Evolutionary conservation across 2,329 filamentous ascomycete species (phyloP).

Genomic region (Xylaria sp.): DNA sequence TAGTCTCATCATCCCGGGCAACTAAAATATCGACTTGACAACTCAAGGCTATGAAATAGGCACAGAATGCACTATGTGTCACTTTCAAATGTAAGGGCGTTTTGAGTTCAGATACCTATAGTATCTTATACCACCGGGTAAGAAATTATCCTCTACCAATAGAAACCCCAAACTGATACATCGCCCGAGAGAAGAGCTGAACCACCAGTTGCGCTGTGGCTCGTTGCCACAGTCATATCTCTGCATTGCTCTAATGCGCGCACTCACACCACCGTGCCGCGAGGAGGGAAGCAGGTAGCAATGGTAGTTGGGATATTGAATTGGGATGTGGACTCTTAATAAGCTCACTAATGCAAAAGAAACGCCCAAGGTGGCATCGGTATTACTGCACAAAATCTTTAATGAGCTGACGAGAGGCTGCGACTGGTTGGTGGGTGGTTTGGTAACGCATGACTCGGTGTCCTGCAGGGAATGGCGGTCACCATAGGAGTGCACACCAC

Average conservation of each 20-base stretch:
- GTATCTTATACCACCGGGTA: not conserved
- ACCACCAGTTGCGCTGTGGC: conserved; percentile 24
- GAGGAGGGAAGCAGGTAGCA: conserved; percentile 8
- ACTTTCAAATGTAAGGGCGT: conserved; percentile 2
- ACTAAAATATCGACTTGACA: conserved; percentile 6
- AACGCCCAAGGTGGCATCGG: conserved; percentile 24
- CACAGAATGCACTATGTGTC: not conserved
- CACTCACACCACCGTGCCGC: conserved; percentile 13
- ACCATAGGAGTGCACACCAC: conserved; percentile 27
- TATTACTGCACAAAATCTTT: conserved; percentile 31
- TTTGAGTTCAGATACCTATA: not conserved
- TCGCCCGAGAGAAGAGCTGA: conserved; percentile 18
- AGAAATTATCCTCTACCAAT: conserved; percentile 1
- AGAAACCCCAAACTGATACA: conserved; percentile 5
- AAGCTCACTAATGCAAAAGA: conserved; percentile 30
- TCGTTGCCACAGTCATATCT: conserved; percentile 26
- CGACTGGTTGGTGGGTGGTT: conserved; percentile 21
- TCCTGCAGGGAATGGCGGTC: conserved; percentile 39
- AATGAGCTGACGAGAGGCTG: conserved; percentile 21
- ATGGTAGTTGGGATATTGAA: conserved; percentile 29
- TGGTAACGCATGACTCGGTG: conserved; percentile 35
- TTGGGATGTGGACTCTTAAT: conserved; percentile 20
- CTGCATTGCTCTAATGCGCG: conserved; percentile 20
- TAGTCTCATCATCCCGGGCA: conserved; percentile 15
- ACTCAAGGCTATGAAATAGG: conserved; percentile 6